Percentiles rank a stretch among this genome's conserved stretches.
phyloP scores from a whole-genome alignment of 2,329 filamentous ascomycete genomes.

The Stagonosporopsis tanaceti region DNA sequence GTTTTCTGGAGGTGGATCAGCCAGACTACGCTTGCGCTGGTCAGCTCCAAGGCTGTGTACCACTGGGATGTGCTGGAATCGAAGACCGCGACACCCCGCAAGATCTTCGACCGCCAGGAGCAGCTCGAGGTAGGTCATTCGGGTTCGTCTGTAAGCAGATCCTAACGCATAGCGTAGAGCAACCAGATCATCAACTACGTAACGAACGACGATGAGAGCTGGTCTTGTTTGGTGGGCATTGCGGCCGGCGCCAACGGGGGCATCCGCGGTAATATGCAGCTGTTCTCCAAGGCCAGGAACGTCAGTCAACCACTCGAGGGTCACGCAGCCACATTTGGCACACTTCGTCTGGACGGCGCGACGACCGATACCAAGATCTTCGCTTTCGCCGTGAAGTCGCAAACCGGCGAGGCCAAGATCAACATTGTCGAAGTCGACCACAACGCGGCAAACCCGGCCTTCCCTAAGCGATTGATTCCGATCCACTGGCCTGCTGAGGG shows the following conservation, averaged over 20 bases:
- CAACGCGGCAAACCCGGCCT: constrained; percentile 84
- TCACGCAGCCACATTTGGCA: constrained; percentile 93
- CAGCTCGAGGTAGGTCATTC: constrained; percentile 76
- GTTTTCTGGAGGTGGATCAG: constrained; percentile 99
- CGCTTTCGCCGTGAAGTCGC: constrained; percentile 91
- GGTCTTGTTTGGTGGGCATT: constrained; percentile 98
- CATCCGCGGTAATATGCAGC: constrained; percentile 94
- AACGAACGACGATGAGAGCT: constrained; percentile 93
- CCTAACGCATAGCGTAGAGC: constrained; percentile 62
- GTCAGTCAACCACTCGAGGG: constrained; percentile 99
- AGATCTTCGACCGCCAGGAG: constrained; percentile 92
- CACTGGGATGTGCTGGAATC: constrained; percentile 98
- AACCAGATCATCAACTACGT: constrained; percentile 99
- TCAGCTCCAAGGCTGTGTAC: constrained; percentile 90
- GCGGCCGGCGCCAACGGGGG: constrained; percentile 91
- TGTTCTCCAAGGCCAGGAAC: constrained; percentile 93
- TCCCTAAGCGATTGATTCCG: constrained; percentile 95
- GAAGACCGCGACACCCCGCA: constrained; percentile 76
- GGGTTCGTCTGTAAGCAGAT: background rate
- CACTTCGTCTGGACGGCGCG: constrained; percentile 85
- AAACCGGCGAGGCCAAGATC: constrained; percentile 83
- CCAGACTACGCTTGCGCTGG: constrained; percentile 84
- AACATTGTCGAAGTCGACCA: constrained; percentile 99
- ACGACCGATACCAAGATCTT: constrained; percentile 93
- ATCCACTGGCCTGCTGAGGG: constrained; percentile 98